phyloP scores from a whole-genome alignment of 768 basidiomycete genomes.

The Amanita pallidorosea region DNA sequence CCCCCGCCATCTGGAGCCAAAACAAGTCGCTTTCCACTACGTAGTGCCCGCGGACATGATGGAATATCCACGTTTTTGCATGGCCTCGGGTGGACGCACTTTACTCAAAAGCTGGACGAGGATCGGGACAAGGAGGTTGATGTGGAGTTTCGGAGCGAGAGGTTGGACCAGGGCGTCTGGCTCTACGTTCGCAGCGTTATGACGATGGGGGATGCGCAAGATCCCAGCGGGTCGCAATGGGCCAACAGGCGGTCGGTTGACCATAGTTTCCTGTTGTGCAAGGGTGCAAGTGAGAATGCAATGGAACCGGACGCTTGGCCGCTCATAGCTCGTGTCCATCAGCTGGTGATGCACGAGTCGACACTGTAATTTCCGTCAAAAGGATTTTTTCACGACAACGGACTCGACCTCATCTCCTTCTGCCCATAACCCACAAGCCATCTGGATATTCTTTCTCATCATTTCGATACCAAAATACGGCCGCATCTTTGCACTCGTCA shows the following conservation, averaged over 20 bases:
- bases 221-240: background rate
- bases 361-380: background rate
- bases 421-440: conserved; percentile 31
- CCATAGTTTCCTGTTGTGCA: background rate
- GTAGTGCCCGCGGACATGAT: background rate
- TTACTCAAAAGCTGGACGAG: background rate
- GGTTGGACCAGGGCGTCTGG: background rate
- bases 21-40: background rate
- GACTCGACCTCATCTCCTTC: background rate
- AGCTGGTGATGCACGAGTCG: conserved; percentile 1
- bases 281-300: too few relatives aligned
- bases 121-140: background rate
- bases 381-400: background rate
- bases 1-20: background rate
- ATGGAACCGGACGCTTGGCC: background rate
- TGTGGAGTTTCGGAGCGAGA: background rate
- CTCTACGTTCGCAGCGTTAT: background rate
- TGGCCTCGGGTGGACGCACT: background rate
- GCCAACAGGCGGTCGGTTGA: background rate
- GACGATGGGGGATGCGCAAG: background rate
- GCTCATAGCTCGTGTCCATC: background rate
- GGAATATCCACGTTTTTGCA: background rate
- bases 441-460: conserved; percentile 45
- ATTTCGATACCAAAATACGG: conserved; percentile 45
- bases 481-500: conserved; percentile 41